Evolutionary conservation across 179 eudicot genomes (phyloP), one percentile per base, ranked within the genome.

Genomic region (Spergularia azorica): DNA sequence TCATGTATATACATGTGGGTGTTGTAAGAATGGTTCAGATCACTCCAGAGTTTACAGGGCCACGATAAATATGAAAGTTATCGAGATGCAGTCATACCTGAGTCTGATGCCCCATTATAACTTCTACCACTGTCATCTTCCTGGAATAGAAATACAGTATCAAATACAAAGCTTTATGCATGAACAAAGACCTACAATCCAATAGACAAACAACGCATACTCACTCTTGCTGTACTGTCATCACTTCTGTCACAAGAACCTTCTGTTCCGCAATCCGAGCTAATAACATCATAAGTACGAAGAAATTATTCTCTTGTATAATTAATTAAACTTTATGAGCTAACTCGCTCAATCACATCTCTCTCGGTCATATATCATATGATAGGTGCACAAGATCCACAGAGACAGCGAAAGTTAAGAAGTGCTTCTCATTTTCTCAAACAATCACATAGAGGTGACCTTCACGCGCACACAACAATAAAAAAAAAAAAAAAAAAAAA

Each of bases 171-270:
- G 55, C 81, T 58, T n/a, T 8, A 65, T 0, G 60, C 36, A 50
- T 70, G 16, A 77, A 64, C 20, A 16, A 62, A 60, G 55, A 58
- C 65, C 59, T 9, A 72, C 61, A 59, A 46, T 15, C 59, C 38
- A 48, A 50, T 20, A 6, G 60, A 68, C 50, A 54, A 39, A 74
- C 56, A 26, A 55, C 6, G 76, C 79, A 70, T 74, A 67, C 90
- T 84, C 80, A 92, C 98, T 89, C 88, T 82, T 67, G 91, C 74
- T 39, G 91, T 84, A 80, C 89, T 90, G 63, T 87, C 91, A 78
- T 89, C 85, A 83, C 98, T 94, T 89, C 89, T 87, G 71, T 89
- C 94, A 81, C 90, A 86, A 67, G 97, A 94, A 81, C 90, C 95
- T 79, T 87, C 96, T 61, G 94, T 94, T 83, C 95, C 97, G 66